Evolutionary conservation across 2,329 filamentous ascomycete species (phyloP), one percentile per base, ranked within the genome.

Genomic region (Ciborinia camelliae): DNA sequence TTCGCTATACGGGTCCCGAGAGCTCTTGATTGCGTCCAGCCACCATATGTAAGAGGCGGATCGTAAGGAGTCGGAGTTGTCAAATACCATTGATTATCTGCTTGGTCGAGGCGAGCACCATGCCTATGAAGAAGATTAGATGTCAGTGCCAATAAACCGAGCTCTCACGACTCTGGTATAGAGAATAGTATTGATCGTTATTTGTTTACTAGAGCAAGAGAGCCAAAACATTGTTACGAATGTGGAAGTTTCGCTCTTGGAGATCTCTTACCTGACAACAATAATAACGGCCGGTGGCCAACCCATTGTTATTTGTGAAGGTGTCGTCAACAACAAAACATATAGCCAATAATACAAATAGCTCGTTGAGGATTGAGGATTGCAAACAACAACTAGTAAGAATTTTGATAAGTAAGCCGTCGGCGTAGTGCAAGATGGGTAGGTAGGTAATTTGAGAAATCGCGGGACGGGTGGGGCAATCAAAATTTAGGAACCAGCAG

Each of bases 31-130:
- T 98, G 95, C 18, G 89, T 86, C 90, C 95, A 97, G 69, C 95
- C 95, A 71, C 91, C 91, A 75, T 97, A 98, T 3, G 93, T 97
- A 65, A 99, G 82, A 58, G 95, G 95, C 70, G 95, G 91, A 70
- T 99, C 94, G 81, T 98, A 99, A 2, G 95, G 95, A 7, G 92
- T 93, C 1, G 93, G 90, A 7, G 95, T 97, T 37, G 90, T 90
- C 63, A 97, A 84, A 77, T 97, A 92, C 95, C 95, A 99, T 76
- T 91, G 87, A 76, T 93, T 92, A 81, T 99, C 93, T 68, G 93
- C 92, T 64, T 92, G 92, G 77, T 99, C 95, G 65, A 99, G 88
- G 71, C 95, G 90, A 72, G 93, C 91, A 74, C 95, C 95, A 77
- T 99, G 95, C 78, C 95, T 88, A 66, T 48, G 55, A 18, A 32